A percentile compares a stretch with the other conserved stretches of the same genome.
Evolutionary conservation across 2,329 filamentous ascomycete species (phyloP).

Genomic region (Raffaelea ambrosiae): DNA sequence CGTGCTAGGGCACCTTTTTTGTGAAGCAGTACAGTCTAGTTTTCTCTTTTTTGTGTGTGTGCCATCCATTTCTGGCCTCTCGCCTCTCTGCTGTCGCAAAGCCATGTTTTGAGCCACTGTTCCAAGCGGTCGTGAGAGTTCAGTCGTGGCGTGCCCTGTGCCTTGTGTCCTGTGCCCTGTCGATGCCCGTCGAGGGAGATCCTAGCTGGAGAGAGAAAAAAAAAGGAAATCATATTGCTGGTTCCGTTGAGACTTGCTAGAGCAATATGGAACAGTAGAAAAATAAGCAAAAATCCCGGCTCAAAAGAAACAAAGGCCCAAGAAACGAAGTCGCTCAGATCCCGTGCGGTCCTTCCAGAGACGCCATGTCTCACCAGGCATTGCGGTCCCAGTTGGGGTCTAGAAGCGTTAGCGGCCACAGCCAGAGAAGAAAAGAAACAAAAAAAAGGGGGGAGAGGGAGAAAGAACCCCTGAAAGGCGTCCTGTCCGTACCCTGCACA

Average conservation of each 20-base stretch:
- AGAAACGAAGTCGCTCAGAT: neutral
- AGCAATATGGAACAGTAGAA: no score
- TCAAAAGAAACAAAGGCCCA: neutral
- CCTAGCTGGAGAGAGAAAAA: no score
- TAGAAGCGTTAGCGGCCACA: conserved; percentile 21
- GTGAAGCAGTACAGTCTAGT: no score
- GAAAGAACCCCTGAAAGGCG: neutral
- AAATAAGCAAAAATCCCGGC: neutral
- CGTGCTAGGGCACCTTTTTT: no score
- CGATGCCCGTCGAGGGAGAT: no score
- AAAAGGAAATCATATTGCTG: neutral
- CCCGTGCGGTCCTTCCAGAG: neutral
- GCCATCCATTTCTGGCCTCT: no score
- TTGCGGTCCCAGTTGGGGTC: conserved; percentile 88
- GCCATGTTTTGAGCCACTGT: no score
- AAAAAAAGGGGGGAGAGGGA: neutral
- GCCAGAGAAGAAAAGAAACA: neutral
- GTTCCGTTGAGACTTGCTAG: neutral
- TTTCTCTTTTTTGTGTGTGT: no score
- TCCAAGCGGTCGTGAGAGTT: no score
- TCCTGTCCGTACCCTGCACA: conserved; percentile 66
- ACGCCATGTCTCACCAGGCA: conserved; percentile 63
- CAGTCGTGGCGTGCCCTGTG: no score
- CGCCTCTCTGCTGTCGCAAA: no score
- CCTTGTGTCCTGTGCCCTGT: no score